Percentiles rank a stretch among this genome's conserved stretches.
Evolutionary conservation across 2,329 filamentous ascomycete species (phyloP).

Genomic region (Ilyonectria sp.): DNA sequence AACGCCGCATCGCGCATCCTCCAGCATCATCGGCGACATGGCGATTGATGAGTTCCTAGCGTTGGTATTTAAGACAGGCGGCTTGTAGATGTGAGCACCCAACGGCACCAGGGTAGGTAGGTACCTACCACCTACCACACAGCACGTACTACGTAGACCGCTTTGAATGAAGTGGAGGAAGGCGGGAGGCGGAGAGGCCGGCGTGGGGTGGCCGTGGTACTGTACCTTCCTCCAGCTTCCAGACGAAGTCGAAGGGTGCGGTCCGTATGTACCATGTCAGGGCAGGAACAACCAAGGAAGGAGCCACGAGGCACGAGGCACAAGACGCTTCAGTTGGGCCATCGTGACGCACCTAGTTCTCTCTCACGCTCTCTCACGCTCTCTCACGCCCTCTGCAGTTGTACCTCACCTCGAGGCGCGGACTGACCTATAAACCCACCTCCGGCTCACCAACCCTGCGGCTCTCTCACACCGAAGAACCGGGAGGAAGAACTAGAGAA

Average conservation of each 20-base stretch:
- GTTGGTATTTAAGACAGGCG: not conserved
- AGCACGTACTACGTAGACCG: constrained; percentile 6
- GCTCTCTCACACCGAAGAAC: not conserved
- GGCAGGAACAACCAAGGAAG: constrained; percentile 1
- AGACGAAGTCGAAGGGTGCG: not conserved
- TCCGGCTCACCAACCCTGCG: not conserved
- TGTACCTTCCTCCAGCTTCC: not conserved
- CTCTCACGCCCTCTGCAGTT: not conserved
- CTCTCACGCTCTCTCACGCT: not conserved
- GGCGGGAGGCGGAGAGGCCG: constrained; percentile 10
- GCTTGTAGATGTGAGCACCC: not conserved
- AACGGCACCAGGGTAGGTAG: not conserved
- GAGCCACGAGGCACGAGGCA: constrained; percentile 12
- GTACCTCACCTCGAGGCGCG: not conserved
- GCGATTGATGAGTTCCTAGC: constrained; percentile 9
- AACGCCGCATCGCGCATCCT: constrained; percentile 17
- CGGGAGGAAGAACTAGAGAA: not conserved
- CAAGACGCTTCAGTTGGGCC: not conserved
- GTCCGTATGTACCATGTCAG: not conserved
- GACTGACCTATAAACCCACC: not conserved
- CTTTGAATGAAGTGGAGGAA: constrained; percentile 10
- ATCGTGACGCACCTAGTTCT: constrained; percentile 1
- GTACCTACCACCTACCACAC: not conserved
- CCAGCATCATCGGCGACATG: constrained; percentile 16
- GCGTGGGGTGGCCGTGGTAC: constrained; percentile 4